Percentiles rank a stretch among this genome's conserved stretches.
phyloP scores from a whole-genome alignment of 768 basidiomycete genomes.

The Suillus subalutaceus region DNA sequence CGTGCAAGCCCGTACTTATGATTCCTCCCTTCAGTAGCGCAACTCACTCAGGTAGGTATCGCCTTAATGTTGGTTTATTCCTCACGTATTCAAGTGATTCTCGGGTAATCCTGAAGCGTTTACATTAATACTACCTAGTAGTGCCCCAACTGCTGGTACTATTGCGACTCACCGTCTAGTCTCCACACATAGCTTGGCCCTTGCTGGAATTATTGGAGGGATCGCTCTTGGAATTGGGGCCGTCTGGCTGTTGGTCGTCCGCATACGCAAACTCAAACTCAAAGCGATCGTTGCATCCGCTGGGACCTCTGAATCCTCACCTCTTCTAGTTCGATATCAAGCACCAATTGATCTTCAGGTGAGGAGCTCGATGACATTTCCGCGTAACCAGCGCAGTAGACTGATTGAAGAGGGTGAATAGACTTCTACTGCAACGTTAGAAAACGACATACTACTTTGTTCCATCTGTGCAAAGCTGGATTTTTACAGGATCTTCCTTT shows the following conservation, averaged over 20 bases:
- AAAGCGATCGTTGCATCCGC: not conserved
- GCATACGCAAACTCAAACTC: not conserved
- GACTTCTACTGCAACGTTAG: not conserved
- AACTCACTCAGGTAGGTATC: not conserved
- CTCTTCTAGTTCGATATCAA: not conserved
- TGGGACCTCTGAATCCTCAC: not conserved
- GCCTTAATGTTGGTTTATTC: not conserved
- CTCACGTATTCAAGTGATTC: not conserved
- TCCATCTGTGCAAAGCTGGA: constrained; percentile 8
- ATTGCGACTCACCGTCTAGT: no score
- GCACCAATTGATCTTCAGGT: not conserved
- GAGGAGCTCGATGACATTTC: not conserved
- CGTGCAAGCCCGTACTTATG: not conserved
- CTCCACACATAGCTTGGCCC: not conserved
- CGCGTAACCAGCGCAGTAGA: not conserved
- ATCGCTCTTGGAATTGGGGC: not conserved
- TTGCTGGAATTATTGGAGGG: not conserved
- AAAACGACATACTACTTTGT: constrained; percentile 5
- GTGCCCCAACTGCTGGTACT: not conserved
- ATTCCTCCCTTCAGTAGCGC: not conserved
- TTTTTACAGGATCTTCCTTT: constrained; percentile 10
- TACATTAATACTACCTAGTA: not conserved
- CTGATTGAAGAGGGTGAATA: not conserved
- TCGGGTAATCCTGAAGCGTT: not conserved
- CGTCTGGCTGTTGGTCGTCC: not conserved